phyloP scores from a whole-genome alignment of 768 basidiomycete genomes.

The Suillus subalutaceus region DNA sequence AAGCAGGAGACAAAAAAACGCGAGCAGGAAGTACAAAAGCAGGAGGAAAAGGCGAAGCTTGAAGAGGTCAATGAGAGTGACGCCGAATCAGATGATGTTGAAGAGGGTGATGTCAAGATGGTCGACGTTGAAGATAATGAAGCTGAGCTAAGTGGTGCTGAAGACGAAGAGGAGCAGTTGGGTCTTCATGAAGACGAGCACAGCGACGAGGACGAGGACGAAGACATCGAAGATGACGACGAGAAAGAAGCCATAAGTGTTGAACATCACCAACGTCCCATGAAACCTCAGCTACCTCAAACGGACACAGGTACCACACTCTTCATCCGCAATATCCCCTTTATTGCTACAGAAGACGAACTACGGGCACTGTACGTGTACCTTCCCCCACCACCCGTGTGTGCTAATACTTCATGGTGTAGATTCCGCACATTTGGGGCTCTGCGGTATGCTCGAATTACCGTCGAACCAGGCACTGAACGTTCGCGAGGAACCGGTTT shows the following conservation, averaged over 20 bases:
- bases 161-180: constrained; percentile 44
- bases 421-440: constrained; percentile 94
- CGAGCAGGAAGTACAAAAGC: constrained; percentile 38
- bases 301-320: constrained; percentile 90
- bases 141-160: constrained; percentile 33
- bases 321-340: constrained; percentile 93
- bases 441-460: constrained; percentile 90
- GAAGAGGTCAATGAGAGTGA: constrained; percentile 32
- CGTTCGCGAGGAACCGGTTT: constrained; percentile 96
- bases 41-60: constrained; percentile 38
- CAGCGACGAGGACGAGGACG: constrained; percentile 43
- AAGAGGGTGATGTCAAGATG: constrained; percentile 27
- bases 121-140: constrained; percentile 24
- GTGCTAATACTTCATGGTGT: constrained; percentile 10
- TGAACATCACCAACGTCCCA: constrained; percentile 42
- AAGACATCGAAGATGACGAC: constrained; percentile 30
- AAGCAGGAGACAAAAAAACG: constrained; percentile 27
- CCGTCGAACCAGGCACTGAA: constrained; percentile 79
- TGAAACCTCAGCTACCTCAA: constrained; percentile 72
- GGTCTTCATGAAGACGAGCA: constrained; percentile 46
- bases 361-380: constrained; percentile 73
- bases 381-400: neutral
- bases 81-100: constrained; percentile 29
- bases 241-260: constrained; percentile 29
- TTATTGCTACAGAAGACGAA: constrained; percentile 92